Base-by-base conservation (phyloP, 257 asterid species). In the Paraleonurus japonicus region DNA sequence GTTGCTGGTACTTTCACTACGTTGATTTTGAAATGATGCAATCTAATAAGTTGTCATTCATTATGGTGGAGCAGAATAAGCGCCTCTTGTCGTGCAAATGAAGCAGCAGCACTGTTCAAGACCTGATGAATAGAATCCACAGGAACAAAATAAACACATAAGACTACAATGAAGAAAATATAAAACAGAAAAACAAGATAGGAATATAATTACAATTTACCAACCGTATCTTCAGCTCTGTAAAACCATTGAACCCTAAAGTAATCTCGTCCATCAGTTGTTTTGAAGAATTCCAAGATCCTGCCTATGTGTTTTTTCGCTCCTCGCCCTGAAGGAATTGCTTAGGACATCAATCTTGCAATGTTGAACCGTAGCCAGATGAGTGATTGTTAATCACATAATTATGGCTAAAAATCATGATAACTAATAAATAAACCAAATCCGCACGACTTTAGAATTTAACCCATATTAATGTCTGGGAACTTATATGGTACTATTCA, bases 201-300 rank as follows among this genome's bases (percentile, higher is more conserved):
- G 55, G 13, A 41, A 63, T 53, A 17, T 24, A 32, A 16, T n/a
- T 11, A 24, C 20, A 68, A 4, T 59, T n/a, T 39, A 87, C 95
- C 37, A 64, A 90, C 97, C 80, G 98, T 94, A 75, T 94, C 96
- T 82, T 87, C 91, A 4, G 96, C 97, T 83, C 89, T 83, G 84
- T 71, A 94, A 78, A 89, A 94, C 98, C 98, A 94, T 67, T 90
- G 98, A 59, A 94, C 95, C 80, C 98, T 79, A 69, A 89, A 93
- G 80, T 89, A 90, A 64, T 93, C 96, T 69, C 82, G 90, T 65
- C 87, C 96, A 27, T 82, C 92, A 15, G 69, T 68, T 23, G 97
- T 90, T 75, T 60, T 87, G 82, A 93, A 90, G 78, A 90, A 90
- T 78, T 93, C 98, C 84, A 93, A 75, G 78, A 93, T 85, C 89